A percentile compares a stretch with the other conserved stretches of the same genome.
These are phyloP conservation scores for Penicillium sp. DNA, from an alignment of 2,329 filamentous ascomycete genomes.

Conservation along the genomic window DNA sequence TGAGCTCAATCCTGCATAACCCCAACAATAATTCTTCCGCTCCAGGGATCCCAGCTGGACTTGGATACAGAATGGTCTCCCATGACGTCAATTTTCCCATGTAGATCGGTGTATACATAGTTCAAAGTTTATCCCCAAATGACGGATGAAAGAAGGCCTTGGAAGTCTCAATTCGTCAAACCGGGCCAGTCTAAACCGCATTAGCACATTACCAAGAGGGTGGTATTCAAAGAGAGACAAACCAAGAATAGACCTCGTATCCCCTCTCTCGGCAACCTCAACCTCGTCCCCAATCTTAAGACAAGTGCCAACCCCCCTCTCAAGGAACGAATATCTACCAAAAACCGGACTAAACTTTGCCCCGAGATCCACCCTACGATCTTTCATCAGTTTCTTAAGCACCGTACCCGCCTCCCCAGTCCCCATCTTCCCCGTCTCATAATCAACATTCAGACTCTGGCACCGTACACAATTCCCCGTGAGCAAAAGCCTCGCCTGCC, in stretches of 20 bases:
- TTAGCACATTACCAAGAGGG: slow-evolving; percentile 1
- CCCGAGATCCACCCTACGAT: slow-evolving; percentile 71
- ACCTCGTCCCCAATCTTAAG: slow-evolving; percentile 61
- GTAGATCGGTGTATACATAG: too few relatives aligned
- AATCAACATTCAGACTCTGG: slow-evolving; percentile 71
- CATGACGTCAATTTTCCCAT: too few relatives aligned
- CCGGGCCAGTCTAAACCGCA: slow-evolving; percentile 37
- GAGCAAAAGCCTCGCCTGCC: slow-evolving; percentile 51
- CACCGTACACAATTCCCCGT: slow-evolving; percentile 73
- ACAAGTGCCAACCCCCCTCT: slow-evolving; percentile 35
- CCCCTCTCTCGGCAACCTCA: slow-evolving; percentile 52
- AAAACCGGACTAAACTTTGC: slow-evolving; percentile 70
- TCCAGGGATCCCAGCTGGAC: too few relatives aligned
- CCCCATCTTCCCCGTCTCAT: slow-evolving; percentile 62
- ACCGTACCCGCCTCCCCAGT: slow-evolving; percentile 61
- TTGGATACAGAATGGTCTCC: too few relatives aligned
- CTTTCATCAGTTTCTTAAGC: slow-evolving; percentile 69
- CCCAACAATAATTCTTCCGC: too few relatives aligned
- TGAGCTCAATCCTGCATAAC: too few relatives aligned
- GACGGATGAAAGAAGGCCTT: too few relatives aligned
- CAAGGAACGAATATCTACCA: slow-evolving; percentile 70
- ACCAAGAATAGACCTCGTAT: slow-evolving; percentile 59
- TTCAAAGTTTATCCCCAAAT: too few relatives aligned
- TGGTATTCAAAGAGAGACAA: slow-evolving; percentile 33
- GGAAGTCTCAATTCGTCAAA: slow-evolving; percentile 23